Base-by-base conservation (phyloP, 352 stramenopile species). In the Phytopythium delawarense region DNA sequence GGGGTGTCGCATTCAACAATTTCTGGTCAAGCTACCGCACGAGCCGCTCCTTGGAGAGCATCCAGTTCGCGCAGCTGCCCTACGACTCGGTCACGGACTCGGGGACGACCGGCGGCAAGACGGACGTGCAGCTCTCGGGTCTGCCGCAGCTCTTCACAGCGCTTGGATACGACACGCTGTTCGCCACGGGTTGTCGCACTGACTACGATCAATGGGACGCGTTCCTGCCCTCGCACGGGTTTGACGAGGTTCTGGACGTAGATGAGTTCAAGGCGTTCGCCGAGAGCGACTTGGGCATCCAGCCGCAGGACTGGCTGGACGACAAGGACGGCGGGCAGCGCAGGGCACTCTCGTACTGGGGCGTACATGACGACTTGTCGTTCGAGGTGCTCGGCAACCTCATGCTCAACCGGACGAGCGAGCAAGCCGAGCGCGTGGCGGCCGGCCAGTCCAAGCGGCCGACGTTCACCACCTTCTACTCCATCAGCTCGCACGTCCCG, bases 21-120 rank as follows among this genome's bases (percentile, higher is more conserved):
- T 65, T 87, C 45, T 89, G 79, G 77, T 89, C 79, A 12, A 87
- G 75, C 49, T 87, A 70, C 69, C 57, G 68, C 15, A 87, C 79
- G 18, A 89, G 77, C 67, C 75, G 79, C 3, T 85, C 79, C 0
- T 37, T 89, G 0, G 77, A 87, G 57, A 84, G 75, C 46, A 72
- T 85, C 35, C 44, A 85, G 25, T 89, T 76, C 55, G 79, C 63
- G 0, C 77, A 89, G 51, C 42, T 88, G 9, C 66, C 76, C 7
- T 81, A 77, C 48, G 70, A 87, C 37, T 73, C 64, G 37, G 59
- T 77, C 18, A 46, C 62, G 0, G 59, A 83, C 50, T 73, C 73
- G 0, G 79, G 75, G 9, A 81, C 76, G 46, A 71, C 69, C 9
- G 57, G 59, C 6, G 73, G 71, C 18, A 72, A 65, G 37, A 34